Evolutionary conservation across 2,329 filamentous ascomycete genomes (phyloP), one percentile per base, ranked within the genome.

Genomic region (Ceratocystis albifundus): DNA sequence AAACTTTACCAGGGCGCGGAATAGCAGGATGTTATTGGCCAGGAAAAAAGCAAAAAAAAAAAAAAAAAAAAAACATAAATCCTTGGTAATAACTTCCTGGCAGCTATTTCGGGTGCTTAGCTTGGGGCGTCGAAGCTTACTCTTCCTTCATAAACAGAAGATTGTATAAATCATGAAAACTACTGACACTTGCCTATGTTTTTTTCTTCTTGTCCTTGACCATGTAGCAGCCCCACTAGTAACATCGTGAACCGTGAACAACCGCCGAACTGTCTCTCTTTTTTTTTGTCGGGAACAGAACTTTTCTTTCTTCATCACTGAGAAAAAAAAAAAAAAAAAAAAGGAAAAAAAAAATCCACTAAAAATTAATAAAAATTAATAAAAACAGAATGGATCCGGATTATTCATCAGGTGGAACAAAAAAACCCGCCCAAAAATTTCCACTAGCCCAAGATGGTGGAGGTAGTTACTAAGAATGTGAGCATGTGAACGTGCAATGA

Each of bases 401-500:
- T 53, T 28, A 53, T 53, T 53, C 48, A 53, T 3, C 22, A 53
- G 15, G 20, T 15, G 10, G 10, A 53, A 25, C 48, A 28, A 28
- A 53, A 28, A 28, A 53, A 48, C 10, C 15, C 6, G 10, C 48
- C 15, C 15, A 1, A 59, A 59, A 36, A 20, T 36, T 36, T 15
- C 5, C 4, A 20, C 53, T 30, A 25, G n/a, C 5, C 8, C 15
- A 53, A 53, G 48, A 53, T 25, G 3, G 22, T 25, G 15, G 3
- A 53, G 48, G 10, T 30, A n/a, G 15, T n/a, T 59, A 30, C 55
- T 30, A 36, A 59, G 36, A 36, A 12, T 59, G 55, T 59, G 28
- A 59, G n/a, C 55, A 59, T 59, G 55, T 59, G 55, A 59, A 59
- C 28, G 4, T 59, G 55, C 4, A 59, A 59, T 59, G 28, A 59